Evolutionary conservation across 2,329 filamentous ascomycete genomes (phyloP).

Genomic region (Phaeosphaeriaceae sp.): DNA sequence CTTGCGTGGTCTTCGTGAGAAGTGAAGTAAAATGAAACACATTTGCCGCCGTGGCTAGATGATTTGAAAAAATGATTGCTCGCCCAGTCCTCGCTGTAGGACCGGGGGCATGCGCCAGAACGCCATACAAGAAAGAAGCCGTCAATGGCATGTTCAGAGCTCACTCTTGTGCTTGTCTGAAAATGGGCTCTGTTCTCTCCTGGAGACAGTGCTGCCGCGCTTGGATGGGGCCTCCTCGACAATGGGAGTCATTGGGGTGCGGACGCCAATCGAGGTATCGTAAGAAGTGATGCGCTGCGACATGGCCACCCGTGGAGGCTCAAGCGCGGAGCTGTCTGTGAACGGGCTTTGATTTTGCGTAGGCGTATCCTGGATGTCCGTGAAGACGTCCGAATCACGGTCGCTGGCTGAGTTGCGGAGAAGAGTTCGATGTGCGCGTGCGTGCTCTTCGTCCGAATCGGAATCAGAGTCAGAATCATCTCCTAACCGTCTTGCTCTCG

Average conservation of each 20-base stretch:
- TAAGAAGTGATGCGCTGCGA: conserved; percentile 41
- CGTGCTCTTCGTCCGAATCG: conserved; percentile 40
- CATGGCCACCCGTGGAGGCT: conserved; percentile 29
- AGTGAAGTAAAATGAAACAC: neutral
- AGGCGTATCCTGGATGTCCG: conserved; percentile 48
- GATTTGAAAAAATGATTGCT: neutral
- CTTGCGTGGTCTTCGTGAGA: neutral
- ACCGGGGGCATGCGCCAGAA: conserved; percentile 2
- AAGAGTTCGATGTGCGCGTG: conserved; percentile 39
- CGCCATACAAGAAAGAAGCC: neutral
- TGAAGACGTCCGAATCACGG: conserved; percentile 37
- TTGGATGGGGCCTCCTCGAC: conserved; percentile 54
- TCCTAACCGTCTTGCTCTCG: conserved; percentile 37
- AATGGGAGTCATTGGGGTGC: conserved; percentile 52
- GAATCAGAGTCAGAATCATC: conserved; percentile 43
- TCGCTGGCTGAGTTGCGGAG: conserved; percentile 30
- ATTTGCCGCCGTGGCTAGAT: conserved; percentile 4
- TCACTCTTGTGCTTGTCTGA: conserved; percentile 42
- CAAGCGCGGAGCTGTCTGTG: conserved; percentile 37
- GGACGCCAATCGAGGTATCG: conserved; percentile 33
- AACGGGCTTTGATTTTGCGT: conserved; percentile 40
- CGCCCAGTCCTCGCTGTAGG: neutral
- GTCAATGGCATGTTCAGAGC: conserved; percentile 16
- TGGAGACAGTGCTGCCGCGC: conserved; percentile 37
- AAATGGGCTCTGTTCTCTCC: conserved; percentile 44